These are phyloP conservation scores for Kwoniella dendrophila DNA, from an alignment of 768 basidiomycete genomes.

Conservation along the genomic window DNA sequence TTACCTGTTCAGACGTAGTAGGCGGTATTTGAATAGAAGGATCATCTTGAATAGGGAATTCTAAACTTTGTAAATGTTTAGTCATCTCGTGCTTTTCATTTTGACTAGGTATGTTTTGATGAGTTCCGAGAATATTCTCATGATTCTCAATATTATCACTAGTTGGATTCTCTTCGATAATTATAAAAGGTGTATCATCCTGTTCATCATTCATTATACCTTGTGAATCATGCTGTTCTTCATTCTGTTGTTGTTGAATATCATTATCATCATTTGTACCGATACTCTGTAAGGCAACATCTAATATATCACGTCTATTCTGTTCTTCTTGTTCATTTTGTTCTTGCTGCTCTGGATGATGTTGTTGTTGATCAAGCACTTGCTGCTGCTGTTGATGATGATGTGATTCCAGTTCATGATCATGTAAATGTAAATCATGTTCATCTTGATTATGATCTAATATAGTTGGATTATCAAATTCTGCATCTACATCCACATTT, in stretches of 20 bases:
- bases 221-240: background rate
- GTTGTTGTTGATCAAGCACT: too few relatives aligned
- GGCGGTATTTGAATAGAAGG: too few relatives aligned
- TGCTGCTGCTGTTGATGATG: background rate
- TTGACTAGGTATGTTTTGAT: too few relatives aligned
- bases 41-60: too few relatives aligned
- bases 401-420: background rate
- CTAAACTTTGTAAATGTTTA: too few relatives aligned
- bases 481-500: slow-evolving; percentile 7
- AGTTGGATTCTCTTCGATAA: slow-evolving; percentile 1
- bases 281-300: too few relatives aligned
- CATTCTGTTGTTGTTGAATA: background rate
- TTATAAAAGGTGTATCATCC: slow-evolving; percentile 16
- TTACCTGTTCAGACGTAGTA: too few relatives aligned
- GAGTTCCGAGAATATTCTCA: too few relatives aligned
- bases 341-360: too few relatives aligned
- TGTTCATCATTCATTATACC: slow-evolving; percentile 18
- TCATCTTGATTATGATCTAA: background rate
- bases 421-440: background rate
- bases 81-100: too few relatives aligned
- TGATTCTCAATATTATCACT: background rate
- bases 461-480: slow-evolving; percentile 13
- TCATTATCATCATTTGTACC: slow-evolving; percentile 1
- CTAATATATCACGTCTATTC: too few relatives aligned
- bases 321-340: too few relatives aligned